Base-by-base conservation (phyloP, 139 green algal species). In the Chlamydomonas sp. region DNA sequence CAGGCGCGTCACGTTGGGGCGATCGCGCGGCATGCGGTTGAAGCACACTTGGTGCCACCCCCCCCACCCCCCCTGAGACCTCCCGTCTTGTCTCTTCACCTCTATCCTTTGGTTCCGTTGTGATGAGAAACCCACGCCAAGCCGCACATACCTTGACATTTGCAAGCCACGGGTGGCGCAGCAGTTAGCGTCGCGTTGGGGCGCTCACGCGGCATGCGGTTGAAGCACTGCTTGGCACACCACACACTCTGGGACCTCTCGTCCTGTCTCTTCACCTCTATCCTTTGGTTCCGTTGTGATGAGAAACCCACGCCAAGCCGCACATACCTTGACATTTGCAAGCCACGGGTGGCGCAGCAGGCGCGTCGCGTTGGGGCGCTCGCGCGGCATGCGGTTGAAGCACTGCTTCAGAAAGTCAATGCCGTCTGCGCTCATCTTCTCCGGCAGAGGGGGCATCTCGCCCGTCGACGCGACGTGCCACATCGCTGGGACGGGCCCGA, bases 201-300 rank as follows among this genome's bases (percentile, higher is more conserved):
- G 5, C 88, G 79, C 31, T 86, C 73, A 76, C 79, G 62, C 77
- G 75, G 75, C 29, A 81, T 70, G 36, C 86, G 82, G 77, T 95
- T 90, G 79, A 98, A 97, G 78, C 93, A 98, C 5, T 91, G 78
- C 58, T n/a, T n/a, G n/a, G n/a, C n/a, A n/a, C n/a, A n/a, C n/a
- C n/a, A n/a, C n/a, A n/a, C n/a, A n/a, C n/a, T n/a, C n/a, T n/a
- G n/a, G n/a, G n/a, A n/a, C n/a, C n/a, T n/a, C n/a, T n/a, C n/a
- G n/a, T n/a, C n/a, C n/a, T n/a, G n/a, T n/a, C n/a, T n/a, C n/a
- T n/a, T n/a, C n/a, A n/a, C n/a, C n/a, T n/a, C n/a, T n/a, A n/a
- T n/a, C n/a, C n/a, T n/a, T n/a, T n/a, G n/a, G n/a, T n/a, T n/a
- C n/a, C n/a, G n/a, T n/a, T n/a, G n/a, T n/a, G n/a, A n/a, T n/a